Evolutionary conservation across 225 moss, liverwort and hornwort species (phyloP), one percentile per base, ranked within the genome.

Genomic region (Pseudisothecium myosuroides): DNA sequence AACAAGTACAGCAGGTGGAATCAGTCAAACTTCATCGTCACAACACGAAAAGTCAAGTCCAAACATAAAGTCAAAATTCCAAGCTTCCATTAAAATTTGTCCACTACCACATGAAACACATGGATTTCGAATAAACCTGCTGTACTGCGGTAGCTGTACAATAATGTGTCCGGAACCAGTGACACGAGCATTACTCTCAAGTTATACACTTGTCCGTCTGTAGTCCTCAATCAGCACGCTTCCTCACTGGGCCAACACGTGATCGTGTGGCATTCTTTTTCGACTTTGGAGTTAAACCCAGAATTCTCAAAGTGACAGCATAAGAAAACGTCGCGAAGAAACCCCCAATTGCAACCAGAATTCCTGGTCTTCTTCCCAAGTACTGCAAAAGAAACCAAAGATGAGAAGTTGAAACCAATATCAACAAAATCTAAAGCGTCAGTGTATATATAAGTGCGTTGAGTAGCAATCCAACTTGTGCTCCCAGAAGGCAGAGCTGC

Each of bases 331-430:
- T 95, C 9, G 92, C 93, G 12, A 92, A 74, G 45, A 93, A 90
- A 56, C 89, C 89, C n/a, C 95, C 95, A 16, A 93, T 56, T 55
- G 90, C 93, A 64, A 92, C 86, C 76, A 93, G 37, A 89, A 93
- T 54, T 79, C 92, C 93, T 49, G 95, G 92, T 89, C 93, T 92
- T 90, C 91, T 90, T 67, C 89, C 80, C 54, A 93, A 89, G 75
- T 91, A 92, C 95, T 95, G 92, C 91, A 90, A 65, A 91, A 61
- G 75, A 52, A 76, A 86, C 54, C 73, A 79, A 84, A 71, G 63
- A 87, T 79, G 66, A 85, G 76, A 86, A 59, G 52, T 24, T 84
- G 81, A 85, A 69, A 85, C 85, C 65, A 84, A 60, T 71, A 52
- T 61, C 61, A 80, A 74, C 54, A 69, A 36, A 76, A 52, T 55